phyloP scores from a whole-genome alignment of 441 rosid species.

The Jatropha podagrica region DNA sequence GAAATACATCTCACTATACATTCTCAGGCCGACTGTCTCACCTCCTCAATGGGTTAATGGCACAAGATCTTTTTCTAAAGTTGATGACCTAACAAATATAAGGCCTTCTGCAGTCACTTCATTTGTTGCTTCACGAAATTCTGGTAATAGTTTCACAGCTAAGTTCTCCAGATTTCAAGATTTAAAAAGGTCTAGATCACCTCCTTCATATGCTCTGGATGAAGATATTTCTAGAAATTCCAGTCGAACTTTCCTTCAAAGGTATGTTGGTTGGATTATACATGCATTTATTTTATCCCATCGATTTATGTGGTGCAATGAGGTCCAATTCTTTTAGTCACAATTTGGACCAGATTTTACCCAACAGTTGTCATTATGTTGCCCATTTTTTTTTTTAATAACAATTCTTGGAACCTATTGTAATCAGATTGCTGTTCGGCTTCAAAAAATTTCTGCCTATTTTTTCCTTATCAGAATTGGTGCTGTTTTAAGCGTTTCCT shows the following conservation, averaged over 20 bases:
- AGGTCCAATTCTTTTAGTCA: not conserved
- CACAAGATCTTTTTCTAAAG: slow-evolving; percentile 35
- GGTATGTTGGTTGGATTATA: slow-evolving; percentile 26
- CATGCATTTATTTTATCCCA: too few species aligned
- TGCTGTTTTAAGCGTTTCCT: not conserved
- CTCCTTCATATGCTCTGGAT: slow-evolving; percentile 38
- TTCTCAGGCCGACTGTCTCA: slow-evolving; percentile 45
- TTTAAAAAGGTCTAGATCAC: slow-evolving; percentile 52
- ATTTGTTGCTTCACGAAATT: slow-evolving; percentile 54
- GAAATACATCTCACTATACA: not conserved
- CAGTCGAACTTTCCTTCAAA: slow-evolving; percentile 29
- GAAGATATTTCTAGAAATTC: slow-evolving; percentile 37
- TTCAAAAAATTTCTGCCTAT: not conserved
- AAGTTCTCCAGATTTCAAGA: slow-evolving; percentile 59
- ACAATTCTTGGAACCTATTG: slow-evolving; percentile 2
- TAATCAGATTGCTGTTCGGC: not conserved
- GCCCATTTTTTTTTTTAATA: not conserved
- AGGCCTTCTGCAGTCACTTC: slow-evolving; percentile 48
- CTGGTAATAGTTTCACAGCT: slow-evolving; percentile 56
- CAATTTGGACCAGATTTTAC: not conserved
- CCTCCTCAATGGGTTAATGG: slow-evolving; percentile 48
- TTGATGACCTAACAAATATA: slow-evolving; percentile 37
- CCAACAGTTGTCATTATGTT: not conserved
- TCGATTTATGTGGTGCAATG: not conserved
- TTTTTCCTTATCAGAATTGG: not conserved